These are phyloP conservation scores for Salix arbutifolia DNA, from an alignment of 345 rosid species.

Conservation along the genomic window DNA sequence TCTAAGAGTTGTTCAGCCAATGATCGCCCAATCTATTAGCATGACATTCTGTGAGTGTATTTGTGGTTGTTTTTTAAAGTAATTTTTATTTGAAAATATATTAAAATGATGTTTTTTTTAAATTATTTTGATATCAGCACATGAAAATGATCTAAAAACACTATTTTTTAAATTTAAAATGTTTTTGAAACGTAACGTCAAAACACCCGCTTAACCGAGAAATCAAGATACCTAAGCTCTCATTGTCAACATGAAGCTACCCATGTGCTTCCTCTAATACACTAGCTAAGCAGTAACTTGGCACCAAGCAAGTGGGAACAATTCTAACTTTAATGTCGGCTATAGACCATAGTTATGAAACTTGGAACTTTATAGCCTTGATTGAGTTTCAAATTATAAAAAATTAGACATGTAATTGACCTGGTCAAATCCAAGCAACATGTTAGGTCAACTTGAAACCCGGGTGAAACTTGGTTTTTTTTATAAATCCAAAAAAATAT, in stretches of 20 bases:
- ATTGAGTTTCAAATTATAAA: too few relatives aligned
- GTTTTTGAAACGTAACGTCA: fast-evolving
- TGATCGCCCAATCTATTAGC: slow-evolving; percentile 26
- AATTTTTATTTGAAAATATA: too few relatives aligned
- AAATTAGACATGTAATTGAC: fast-evolving
- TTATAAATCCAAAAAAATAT: too few relatives aligned
- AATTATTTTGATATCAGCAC: too few relatives aligned
- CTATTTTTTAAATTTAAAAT: too few relatives aligned
- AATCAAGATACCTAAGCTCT: not conserved
- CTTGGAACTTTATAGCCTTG: too few relatives aligned
- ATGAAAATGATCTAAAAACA: too few relatives aligned
- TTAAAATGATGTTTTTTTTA: too few relatives aligned
- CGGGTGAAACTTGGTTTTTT: too few relatives aligned
- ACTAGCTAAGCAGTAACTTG: slow-evolving; percentile 12
- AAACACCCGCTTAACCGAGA: not conserved
- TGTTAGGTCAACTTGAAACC: too few relatives aligned
- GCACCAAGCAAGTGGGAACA: slow-evolving; percentile 31
- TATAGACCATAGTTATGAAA: too few relatives aligned
- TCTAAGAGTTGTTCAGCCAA: slow-evolving; percentile 3
- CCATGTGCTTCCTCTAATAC: slow-evolving; percentile 22
- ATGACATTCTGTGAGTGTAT: not conserved
- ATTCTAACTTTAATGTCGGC: not conserved
- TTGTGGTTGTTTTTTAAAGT: too few relatives aligned
- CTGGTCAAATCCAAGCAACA: fast-evolving
- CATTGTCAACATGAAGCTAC: slow-evolving; percentile 12